phyloP scores from a whole-genome alignment of 2,329 filamentous ascomycete species.

The Alternaria metachromatica region DNA sequence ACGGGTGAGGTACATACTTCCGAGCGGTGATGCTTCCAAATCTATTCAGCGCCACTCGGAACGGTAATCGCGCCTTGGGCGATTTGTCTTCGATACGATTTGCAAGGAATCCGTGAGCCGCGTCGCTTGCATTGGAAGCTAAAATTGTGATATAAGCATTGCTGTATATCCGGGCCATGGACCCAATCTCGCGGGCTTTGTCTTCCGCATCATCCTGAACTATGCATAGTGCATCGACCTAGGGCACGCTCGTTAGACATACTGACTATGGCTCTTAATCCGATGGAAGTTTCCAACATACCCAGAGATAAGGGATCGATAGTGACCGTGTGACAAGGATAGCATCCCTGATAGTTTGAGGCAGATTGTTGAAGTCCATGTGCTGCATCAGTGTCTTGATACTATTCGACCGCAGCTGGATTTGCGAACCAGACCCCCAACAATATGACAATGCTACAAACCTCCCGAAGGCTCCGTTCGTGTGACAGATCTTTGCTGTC shows the following conservation, averaged over 20 bases:
- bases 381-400: not conserved
- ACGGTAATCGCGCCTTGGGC: not conserved
- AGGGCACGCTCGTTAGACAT: rapidly evolving
- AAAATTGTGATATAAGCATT: not conserved
- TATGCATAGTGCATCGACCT: not conserved
- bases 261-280: rapidly evolving
- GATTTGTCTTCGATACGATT: no score
- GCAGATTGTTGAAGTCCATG: not conserved
- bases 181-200: not conserved
- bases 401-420: not conserved
- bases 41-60: not conserved
- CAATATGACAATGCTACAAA: not conserved
- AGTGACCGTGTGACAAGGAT: not conserved
- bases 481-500: not conserved
- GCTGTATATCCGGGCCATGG: not conserved
- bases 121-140: not conserved
- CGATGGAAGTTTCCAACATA: not conserved
- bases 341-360: not conserved
- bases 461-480: not conserved
- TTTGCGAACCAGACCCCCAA: not conserved
- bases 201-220: not conserved
- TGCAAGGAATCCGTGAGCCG: not conserved
- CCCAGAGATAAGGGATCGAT: not conserved
- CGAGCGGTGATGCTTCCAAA: not conserved
- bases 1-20: rapidly evolving